These are phyloP conservation scores for Aspergillus sp. DNA, from an alignment of 2,329 filamentous ascomycete species.

Conservation along the genomic window DNA sequence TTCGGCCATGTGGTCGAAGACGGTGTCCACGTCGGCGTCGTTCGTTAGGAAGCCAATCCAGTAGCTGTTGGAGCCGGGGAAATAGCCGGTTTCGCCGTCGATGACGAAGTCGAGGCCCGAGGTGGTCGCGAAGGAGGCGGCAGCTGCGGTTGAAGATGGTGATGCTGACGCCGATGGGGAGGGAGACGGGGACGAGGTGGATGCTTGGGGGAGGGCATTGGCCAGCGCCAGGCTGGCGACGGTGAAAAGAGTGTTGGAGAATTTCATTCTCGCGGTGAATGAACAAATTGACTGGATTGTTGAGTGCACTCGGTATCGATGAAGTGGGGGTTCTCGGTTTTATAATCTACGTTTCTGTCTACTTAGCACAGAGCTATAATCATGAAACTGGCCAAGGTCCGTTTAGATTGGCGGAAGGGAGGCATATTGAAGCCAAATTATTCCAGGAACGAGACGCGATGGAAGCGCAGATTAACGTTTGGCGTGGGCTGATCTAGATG, in stretches of 20 bases:
- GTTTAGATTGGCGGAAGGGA: not conserved
- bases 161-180: not conserved
- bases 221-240: conserved; percentile 21
- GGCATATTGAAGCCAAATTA: not conserved
- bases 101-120: conserved; percentile 38
- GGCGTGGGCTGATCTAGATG: not conserved
- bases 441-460: not conserved
- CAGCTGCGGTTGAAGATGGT: not conserved
- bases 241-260: conserved; percentile 13
- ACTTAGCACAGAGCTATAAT: not conserved
- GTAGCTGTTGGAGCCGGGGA: conserved; percentile 53
- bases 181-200: not conserved
- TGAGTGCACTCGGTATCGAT: too few species aligned
- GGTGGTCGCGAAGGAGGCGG: conserved; percentile 23
- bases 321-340: too few species aligned
- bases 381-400: not conserved
- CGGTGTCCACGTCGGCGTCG: conserved; percentile 49
- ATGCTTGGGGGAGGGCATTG: conserved; percentile 14
- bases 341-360: too few species aligned
- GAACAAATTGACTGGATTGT: too few species aligned
- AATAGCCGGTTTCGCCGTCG: conserved; percentile 43
- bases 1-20: conserved; percentile 31
- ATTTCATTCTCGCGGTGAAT: conserved; percentile 13
- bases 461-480: not conserved
- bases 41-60: conserved; percentile 53